Conservation (phyloP, 2,329 filamentous ascomycete species). For the Botrytis medusae region DNA sequence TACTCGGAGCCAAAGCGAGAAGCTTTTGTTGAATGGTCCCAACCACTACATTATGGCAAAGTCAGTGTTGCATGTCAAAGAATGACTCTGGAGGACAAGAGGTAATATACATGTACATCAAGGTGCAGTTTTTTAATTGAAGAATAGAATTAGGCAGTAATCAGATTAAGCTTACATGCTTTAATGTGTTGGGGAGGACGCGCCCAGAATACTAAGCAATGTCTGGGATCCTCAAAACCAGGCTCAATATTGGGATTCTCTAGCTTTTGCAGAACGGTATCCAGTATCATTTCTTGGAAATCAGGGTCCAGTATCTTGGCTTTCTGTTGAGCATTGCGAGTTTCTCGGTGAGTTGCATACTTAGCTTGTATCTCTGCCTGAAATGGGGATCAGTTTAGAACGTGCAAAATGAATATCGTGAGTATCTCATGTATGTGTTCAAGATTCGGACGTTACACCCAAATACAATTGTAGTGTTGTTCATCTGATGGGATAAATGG, state of each 20-base stretch:
- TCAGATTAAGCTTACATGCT: slow-evolving; percentile 37
- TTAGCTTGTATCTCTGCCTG: slow-evolving; percentile 37
- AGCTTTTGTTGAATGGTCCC: slow-evolving; percentile 67
- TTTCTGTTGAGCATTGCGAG: slow-evolving; percentile 74
- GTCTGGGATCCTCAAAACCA: slow-evolving; percentile 70
- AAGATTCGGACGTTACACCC: background rate
- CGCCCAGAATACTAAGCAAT: slow-evolving; percentile 88
- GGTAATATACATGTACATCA: background rate
- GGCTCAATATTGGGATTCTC: slow-evolving; percentile 63
- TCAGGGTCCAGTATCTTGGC: slow-evolving; percentile 67
- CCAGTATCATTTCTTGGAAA: slow-evolving; percentile 71
- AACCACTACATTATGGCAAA: slow-evolving; percentile 50
- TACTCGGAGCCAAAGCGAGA: slow-evolving; percentile 66
- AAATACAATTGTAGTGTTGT: background rate
- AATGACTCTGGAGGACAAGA: background rate
- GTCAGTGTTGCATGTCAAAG: background rate
- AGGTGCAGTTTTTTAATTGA: background rate
- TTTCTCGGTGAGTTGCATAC: slow-evolving; percentile 72
- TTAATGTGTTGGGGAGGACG: slow-evolving; percentile 73
- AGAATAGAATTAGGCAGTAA: background rate
- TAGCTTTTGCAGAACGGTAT: slow-evolving; percentile 72
- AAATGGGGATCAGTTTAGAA: background rate
- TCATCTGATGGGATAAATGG: background rate
- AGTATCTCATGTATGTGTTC: background rate
- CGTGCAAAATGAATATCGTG: background rate